Base-by-base conservation (phyloP, 148 eudicot species). In the Heliosperma pusillum region DNA sequence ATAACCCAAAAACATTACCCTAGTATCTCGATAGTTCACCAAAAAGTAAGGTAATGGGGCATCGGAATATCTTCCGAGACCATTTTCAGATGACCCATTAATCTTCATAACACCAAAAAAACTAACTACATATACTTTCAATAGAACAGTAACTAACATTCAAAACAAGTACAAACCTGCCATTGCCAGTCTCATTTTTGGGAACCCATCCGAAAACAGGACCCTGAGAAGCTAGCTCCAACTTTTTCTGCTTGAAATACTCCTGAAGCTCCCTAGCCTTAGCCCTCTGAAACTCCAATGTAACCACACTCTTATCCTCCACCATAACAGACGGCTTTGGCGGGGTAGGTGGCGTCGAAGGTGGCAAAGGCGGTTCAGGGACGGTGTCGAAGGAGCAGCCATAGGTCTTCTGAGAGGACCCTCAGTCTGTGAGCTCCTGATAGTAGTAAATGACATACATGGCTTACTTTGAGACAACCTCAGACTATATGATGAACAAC, bases 261-360 rank as follows among this genome's bases (percentile, higher is more conserved):
- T 94, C 91, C 79, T 91, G 98, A 26, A 94, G 89, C 74, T 91
- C 98, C 83, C 88, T 94, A 3, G 98, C 98, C 83, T 88, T 94
- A 62, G 88, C 93, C 81, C 98, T 88, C 87, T 91, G 98, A 67
- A 87, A 94, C 87, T 94, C 98, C 85, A 89, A 24, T 3, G 98
- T 91, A 0, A 91, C 72, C 16, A 72, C 86, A 83, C 63, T 77
- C 80, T 85, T 86, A n/a, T 66, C 88, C 70, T 55, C 86, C 62
- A 33, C 78, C 21, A 21, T 16, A 19, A 58, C 81, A 24, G 66
- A 74, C 19, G 81, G 7, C 20, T 82, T 52, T 15, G 85, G 36
- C 5, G 84, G n/a, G 3, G 86, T 63, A 4, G 74, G 52, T 4
- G 70, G 66, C 11, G 42, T 36, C 42, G 10, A 36, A 59, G 85